Percentiles rank a stretch among this genome's conserved stretches.
These are phyloP conservation scores for Scenedesmus sp. DNA, from an alignment of 163 green algal species.

Conservation along the genomic window DNA sequence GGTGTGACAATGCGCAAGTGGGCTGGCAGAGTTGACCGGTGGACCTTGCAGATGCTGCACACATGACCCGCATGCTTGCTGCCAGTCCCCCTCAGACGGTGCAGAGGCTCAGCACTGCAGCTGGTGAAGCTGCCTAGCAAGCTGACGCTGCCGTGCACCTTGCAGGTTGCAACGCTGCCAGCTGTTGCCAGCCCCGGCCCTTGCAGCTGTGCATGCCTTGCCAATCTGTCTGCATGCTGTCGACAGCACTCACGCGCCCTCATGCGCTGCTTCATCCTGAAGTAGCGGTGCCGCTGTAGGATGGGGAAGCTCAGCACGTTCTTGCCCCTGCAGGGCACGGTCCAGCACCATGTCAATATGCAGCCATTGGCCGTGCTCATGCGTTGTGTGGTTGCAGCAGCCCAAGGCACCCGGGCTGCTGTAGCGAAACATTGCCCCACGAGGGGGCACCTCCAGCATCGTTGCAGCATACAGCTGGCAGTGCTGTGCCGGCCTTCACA, in stretches of 20 bases:
- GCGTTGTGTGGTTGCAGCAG: too few relatives aligned
- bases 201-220: not conserved
- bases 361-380: too few relatives aligned
- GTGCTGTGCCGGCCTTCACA: not conserved
- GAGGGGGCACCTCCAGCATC: not conserved
- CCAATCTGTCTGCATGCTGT: too few relatives aligned
- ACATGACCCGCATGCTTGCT: not conserved
- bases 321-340: conserved; percentile 38
- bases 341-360: too few relatives aligned
- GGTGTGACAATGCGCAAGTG: too few relatives aligned
- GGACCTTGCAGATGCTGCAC: not conserved
- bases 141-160: not conserved
- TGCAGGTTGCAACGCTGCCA: not conserved
- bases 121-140: not conserved
- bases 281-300: conserved; percentile 63
- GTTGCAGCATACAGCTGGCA: not conserved
- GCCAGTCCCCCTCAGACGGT: not conserved
- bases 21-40: too few relatives aligned
- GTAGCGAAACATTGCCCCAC: not conserved
- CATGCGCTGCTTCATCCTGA: conserved; percentile 61
- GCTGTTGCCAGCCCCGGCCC: not conserved
- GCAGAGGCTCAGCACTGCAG: not conserved
- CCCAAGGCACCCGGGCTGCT: too few relatives aligned
- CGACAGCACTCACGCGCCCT: conserved; percentile 27
- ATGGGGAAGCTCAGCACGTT: conserved; percentile 62